Evolutionary conservation across 164 flowering plant species (phyloP), one percentile per base, ranked within the genome.

Genomic region (Vitis amurensis): DNA sequence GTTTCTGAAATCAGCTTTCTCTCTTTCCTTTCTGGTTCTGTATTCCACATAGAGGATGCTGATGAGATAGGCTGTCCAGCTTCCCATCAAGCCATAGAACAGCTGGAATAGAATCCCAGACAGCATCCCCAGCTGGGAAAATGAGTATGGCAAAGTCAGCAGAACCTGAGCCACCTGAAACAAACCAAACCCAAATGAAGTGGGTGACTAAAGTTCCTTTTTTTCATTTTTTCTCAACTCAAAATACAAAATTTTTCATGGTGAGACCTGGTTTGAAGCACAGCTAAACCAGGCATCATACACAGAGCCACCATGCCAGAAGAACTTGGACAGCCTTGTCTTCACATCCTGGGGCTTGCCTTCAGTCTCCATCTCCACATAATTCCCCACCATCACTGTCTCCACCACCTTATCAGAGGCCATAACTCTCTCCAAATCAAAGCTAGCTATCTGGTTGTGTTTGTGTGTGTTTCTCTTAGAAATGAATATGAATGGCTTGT

Each of bases 251-350:
- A 48, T 11, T 52, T 27, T 29, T 48, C 37, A 48, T 8, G 8
- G 7, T 37, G 57, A 19, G 10, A 94, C 98, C 96, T 95, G 99
- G 76, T 95, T 95, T 0, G 99, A 95, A 64, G 99, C 89, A 72
- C 98, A 94, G 75, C 97, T 93, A 70, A 95, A 95, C 98, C 99
- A 95, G 67, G 99, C 99, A 78, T 95, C 99, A 79, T 93, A 95
- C 64, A 70, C 93, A 47, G 99, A 95, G 37, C 99, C 99, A 51
- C 99, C 99, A 77, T 95, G 93, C 99, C 99, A 95, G 30, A 95
- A 88, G 77, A 96, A 77, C 55, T 77, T 72, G 3, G 94, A 91
- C 0, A 95, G 27, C 66, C 73, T 89, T 2, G 83, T 48, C 71
- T 90, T 91, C 44, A 85, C 11, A 73, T 76, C 77, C 60, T 66